Evolutionary conservation across 2,329 filamentous ascomycete genomes (phyloP).

Genomic region (Exophiala lecanii-corni): DNA sequence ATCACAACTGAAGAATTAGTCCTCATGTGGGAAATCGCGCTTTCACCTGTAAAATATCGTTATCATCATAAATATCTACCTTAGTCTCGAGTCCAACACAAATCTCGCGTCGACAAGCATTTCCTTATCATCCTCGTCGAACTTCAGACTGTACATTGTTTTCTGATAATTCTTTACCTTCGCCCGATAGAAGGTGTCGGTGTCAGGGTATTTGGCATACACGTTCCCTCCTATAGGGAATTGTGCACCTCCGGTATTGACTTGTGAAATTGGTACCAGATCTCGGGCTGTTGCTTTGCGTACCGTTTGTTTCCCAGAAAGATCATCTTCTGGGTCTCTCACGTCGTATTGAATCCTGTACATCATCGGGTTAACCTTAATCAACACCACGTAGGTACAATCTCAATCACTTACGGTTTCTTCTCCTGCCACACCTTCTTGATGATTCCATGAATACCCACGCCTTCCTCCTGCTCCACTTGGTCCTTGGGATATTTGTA

Average conservation of each 20-base stretch:
- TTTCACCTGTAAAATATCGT: too few relatives aligned
- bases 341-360: slow-evolving; percentile 21
- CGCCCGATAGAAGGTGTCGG: slow-evolving; percentile 80
- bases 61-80: slow-evolving; percentile 28
- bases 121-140: slow-evolving; percentile 71
- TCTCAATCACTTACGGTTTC: slow-evolving; percentile 48
- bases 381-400: not conserved
- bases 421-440: slow-evolving; percentile 72
- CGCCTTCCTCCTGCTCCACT: slow-evolving; percentile 49
- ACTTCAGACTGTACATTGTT: slow-evolving; percentile 56
- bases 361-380: slow-evolving; percentile 10
- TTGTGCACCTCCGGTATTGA: slow-evolving; percentile 56
- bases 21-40: too few relatives aligned
- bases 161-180: slow-evolving; percentile 64
- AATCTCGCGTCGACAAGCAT: slow-evolving; percentile 72
- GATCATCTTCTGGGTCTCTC: slow-evolving; percentile 25
- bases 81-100: slow-evolving; percentile 66
- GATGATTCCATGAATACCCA: slow-evolving; percentile 70
- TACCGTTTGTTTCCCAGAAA: slow-evolving; percentile 23
- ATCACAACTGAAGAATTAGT: slow-evolving; percentile 18
- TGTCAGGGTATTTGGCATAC: slow-evolving; percentile 74
- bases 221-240: slow-evolving; percentile 64
- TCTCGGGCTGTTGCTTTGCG: slow-evolving; percentile 66
- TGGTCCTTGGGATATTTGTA: slow-evolving; percentile 49
- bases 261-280: slow-evolving; percentile 70